phyloP scores from a whole-genome alignment of 306 rosid genomes.

The Fagus crenata region DNA sequence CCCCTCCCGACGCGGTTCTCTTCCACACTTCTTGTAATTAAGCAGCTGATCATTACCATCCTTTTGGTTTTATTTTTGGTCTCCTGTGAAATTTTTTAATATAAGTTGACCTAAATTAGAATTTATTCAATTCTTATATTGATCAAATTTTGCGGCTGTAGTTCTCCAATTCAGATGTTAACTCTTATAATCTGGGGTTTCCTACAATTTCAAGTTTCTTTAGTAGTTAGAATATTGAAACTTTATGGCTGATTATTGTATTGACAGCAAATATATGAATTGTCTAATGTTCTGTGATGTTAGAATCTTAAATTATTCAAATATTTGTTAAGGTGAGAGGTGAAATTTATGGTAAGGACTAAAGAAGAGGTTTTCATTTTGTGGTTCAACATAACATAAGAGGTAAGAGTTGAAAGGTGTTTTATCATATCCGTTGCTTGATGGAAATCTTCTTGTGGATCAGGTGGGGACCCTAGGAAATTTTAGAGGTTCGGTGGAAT shows the following conservation, averaged over 20 bases:
- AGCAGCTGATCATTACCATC: constrained; percentile 24
- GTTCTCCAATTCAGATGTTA: neutral
- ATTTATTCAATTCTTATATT: neutral
- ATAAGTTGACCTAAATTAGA: no score
- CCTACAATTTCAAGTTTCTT: neutral
- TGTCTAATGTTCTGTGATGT: neutral
- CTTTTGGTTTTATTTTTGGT: constrained; percentile 4
- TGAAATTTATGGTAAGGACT: no score
- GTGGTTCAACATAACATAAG: no score
- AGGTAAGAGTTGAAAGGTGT: neutral
- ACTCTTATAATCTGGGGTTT: neutral
- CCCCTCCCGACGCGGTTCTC: neutral
- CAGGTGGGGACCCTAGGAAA: neutral
- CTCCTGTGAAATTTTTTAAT: neutral
- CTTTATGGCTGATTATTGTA: neutral
- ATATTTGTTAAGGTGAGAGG: no score
- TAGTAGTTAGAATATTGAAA: neutral
- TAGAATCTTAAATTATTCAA: neutral
- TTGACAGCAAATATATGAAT: neutral
- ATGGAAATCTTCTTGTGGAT: neutral
- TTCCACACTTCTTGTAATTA: constrained; percentile 42
- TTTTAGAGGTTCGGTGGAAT: no score
- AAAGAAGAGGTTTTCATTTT: no score
- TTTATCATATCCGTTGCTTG: neutral
- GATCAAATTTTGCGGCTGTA: neutral